A percentile compares a stretch with the other conserved stretches of the same genome.
These are phyloP conservation scores for Blastobotrys aristatus DNA, from an alignment of 1,139 yeast species.

Conservation along the genomic window DNA sequence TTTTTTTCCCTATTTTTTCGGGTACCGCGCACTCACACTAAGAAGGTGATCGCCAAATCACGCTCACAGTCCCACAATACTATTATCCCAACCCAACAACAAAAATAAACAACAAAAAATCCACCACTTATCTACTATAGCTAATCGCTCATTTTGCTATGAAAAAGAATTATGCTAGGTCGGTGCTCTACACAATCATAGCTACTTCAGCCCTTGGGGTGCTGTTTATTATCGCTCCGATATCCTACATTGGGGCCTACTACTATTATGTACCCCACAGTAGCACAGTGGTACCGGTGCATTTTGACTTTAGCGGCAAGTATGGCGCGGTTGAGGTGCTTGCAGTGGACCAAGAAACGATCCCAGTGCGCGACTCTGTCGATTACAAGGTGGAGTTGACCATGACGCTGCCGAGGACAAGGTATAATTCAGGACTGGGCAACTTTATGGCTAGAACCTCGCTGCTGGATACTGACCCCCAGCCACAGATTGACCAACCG, in stretches of 20 bases:
- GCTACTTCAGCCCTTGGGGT: conserved; percentile 15
- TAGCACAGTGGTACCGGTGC: conserved; percentile 17
- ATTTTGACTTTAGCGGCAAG: conserved; percentile 22
- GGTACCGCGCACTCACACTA: too few species aligned
- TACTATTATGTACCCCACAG: conserved; percentile 25
- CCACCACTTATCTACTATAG: neutral
- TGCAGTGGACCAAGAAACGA: neutral
- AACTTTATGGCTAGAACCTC: conserved; percentile 32
- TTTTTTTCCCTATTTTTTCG: too few species aligned
- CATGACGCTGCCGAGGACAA: conserved; percentile 31
- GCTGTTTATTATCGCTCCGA: conserved; percentile 21
- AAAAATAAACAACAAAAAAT: too few species aligned
- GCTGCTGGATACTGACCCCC: too few species aligned
- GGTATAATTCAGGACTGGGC: conserved; percentile 30
- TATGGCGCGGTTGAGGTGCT: conserved; percentile 7
- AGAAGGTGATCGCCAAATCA: too few species aligned
- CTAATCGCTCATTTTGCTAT: too few species aligned
- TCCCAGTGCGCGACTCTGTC: conserved; percentile 8
- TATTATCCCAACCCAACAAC: neutral
- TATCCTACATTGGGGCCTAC: conserved; percentile 23
- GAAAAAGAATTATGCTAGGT: conserved; percentile 11
- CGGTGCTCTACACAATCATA: conserved; percentile 18
- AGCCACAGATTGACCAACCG: conserved; percentile 12
- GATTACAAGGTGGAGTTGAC: conserved; percentile 29
- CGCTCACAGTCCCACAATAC: neutral